phyloP scores from a whole-genome alignment of 805 yeast species.

The Monosporozyma yasuniensis region DNA sequence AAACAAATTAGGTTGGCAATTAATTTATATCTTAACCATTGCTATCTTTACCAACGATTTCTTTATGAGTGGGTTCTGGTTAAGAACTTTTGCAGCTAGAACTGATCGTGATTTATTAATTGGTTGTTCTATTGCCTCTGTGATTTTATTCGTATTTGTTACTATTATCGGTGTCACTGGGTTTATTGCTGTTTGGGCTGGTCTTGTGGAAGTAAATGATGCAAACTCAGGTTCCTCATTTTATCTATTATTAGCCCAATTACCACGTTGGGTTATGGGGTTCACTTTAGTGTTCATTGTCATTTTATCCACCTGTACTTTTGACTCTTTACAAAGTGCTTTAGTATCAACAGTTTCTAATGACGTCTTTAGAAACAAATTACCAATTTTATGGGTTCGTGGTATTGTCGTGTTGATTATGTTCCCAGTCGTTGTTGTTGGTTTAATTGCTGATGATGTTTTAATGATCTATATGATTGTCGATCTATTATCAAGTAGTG shows the following conservation, averaged over 20 bases:
- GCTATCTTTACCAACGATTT: conserved; percentile 88
- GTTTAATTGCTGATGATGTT: conserved; percentile 73
- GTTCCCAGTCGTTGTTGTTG: conserved; percentile 83
- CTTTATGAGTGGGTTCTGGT: conserved; percentile 89
- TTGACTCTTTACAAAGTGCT: conserved; percentile 84
- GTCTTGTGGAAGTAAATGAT: conserved; percentile 40
- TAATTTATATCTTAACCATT: conserved; percentile 70
- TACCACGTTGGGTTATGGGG: conserved; percentile 84
- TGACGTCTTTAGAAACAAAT: conserved; percentile 77
- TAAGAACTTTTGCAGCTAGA: conserved; percentile 84
- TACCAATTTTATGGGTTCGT: conserved; percentile 59
- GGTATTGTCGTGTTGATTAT: conserved; percentile 62
- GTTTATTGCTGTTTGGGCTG: conserved; percentile 85
- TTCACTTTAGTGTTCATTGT: conserved; percentile 69
- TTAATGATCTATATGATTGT: conserved; percentile 84
- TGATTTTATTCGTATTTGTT: conserved; percentile 53
- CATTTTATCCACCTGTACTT: conserved; percentile 74
- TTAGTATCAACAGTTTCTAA: conserved; percentile 83
- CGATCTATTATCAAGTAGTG: conserved; percentile 78
- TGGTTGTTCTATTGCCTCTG: conserved; percentile 68
- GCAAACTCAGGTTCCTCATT: conserved; percentile 60
- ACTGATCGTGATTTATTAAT: conserved; percentile 65
- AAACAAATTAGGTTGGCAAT: conserved; percentile 79
- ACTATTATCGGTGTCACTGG: conserved; percentile 78
- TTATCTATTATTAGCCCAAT: conserved; percentile 55